These are phyloP conservation scores for Penicillium soppii DNA, from an alignment of 495 filamentous ascomycete genomes.

Conservation along the genomic window DNA sequence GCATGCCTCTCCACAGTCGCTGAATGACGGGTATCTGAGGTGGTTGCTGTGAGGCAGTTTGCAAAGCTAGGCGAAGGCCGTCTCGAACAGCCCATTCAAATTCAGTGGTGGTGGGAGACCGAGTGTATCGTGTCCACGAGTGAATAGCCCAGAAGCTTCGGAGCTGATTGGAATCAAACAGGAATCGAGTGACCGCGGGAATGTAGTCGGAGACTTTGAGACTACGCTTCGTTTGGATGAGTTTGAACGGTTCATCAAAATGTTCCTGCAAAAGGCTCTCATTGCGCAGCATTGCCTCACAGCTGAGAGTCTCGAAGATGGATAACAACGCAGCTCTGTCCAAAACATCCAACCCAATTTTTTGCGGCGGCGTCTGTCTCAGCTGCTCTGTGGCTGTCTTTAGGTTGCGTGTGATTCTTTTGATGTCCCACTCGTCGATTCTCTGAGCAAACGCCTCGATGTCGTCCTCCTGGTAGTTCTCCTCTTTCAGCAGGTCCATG, in stretches of 20 bases:
- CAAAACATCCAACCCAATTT: constrained; percentile 49
- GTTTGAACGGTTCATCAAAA: constrained; percentile 76
- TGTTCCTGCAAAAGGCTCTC: constrained; percentile 50
- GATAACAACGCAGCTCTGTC: constrained; percentile 53
- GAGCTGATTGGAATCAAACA: constrained; percentile 64
- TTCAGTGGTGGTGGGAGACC: constrained; percentile 59
- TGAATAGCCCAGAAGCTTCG: constrained; percentile 66
- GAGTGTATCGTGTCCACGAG: constrained; percentile 60
- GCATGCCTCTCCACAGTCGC: constrained; percentile 73
- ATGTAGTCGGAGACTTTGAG: constrained; percentile 69
- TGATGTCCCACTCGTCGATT: constrained; percentile 58
- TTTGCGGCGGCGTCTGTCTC: constrained; percentile 42
- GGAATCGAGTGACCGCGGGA: constrained; percentile 75
- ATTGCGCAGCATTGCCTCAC: constrained; percentile 56
- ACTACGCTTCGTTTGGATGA: constrained; percentile 69
- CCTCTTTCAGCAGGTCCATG: constrained; percentile 55
- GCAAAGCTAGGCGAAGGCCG: constrained; percentile 49
- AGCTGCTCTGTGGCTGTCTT: constrained; percentile 47
- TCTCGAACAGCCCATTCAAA: constrained; percentile 83
- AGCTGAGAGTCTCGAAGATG: constrained; percentile 65
- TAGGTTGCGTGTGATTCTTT: constrained; percentile 61
- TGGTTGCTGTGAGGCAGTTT: constrained; percentile 43
- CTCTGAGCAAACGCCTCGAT: constrained; percentile 54
- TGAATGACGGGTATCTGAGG: constrained; percentile 52
- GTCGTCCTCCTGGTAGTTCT: constrained; percentile 63